Base-by-base conservation (phyloP, 257 asterid genomes). In the Fraxinus pennsylvanica region DNA sequence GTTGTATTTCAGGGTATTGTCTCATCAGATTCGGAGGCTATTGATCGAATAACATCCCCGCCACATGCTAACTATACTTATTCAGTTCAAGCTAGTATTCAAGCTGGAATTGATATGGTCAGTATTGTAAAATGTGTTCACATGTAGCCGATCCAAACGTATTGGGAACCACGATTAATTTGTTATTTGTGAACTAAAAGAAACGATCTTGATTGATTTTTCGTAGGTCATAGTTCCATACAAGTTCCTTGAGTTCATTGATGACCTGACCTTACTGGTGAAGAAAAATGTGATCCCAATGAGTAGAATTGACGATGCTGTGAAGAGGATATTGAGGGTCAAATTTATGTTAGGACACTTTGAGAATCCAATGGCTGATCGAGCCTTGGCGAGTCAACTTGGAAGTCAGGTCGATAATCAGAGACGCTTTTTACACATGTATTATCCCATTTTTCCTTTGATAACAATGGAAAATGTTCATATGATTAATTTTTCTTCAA, bases 241-340 rank as follows among this genome's bases (percentile, higher is more conserved):
- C 47, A 83, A 80, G 36, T 81, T 79, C 35, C 70, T 32, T 0
- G 91, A 83, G 45, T 87, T 83, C 36, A 80, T 85, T 15, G 84
- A 76, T 73, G 39, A 65, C 41, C 78, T 87, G 17, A 83, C 88
- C 29, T 70, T 61, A 13, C 71, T 76, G 73, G 89, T 83, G 76
- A 85, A 82, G 69, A 79, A 78, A 29, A 82, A 82, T 2, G 25
- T 80, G 65, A 87, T 87, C 74, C 86, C 88, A 8, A 75, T 85
- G 76, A 83, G 87, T 78, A 68, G 91, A 72, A 87, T 87, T 61
- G 82, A 87, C 32, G 91, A 87, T 66, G 89, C 91, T 12, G 91
- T 87, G 38, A 27, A 35, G 72, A 81, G 91, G 67, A 85, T 85
- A 50, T 78, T 87, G 78, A 83, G 91, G 54, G 88, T 87, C 27